Evolutionary conservation across 1,284 basidiomycete genomes (phyloP), one percentile per base, ranked within the genome.

Genomic region (Sporisorium scitamineum): DNA sequence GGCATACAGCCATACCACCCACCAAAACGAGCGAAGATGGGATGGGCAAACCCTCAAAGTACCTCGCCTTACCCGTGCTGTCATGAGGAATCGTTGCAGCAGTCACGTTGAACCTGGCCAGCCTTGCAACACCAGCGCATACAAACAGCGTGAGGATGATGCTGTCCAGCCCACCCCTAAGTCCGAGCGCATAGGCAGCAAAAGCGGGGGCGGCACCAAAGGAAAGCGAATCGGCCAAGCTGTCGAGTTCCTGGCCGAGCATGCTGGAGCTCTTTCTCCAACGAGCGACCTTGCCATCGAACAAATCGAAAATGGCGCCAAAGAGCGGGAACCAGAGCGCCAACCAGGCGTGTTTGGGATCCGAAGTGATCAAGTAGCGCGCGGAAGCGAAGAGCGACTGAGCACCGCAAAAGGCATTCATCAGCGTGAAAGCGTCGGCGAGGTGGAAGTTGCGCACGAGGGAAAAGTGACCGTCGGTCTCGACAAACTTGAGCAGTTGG

Each of bases 191-290:
- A 85, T 97, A 99, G 0, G 94, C 97, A 32, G 97, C 88, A 53
- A 98, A 89, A 16, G 95, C 92, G 1, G 97, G 97, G 0, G 97
- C 95, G 47, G 98, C 95, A 61, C 97, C 97, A 83, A 99, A 99
- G 3, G 94, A 97, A 69, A 99, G 92, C 93, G 97, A 88, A 87
- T 99, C 97, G 27, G 97, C 97, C 61, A 99, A 88, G 85, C 92
- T 94, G 87, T 99, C 97, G 61, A 99, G 89, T 86, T 99, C 97
- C 87, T 99, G 97, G 1, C 97, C 97, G n/a, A 99, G 89, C 90
- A 99, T 92, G 79, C 93, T 95, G 69, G 91, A 93, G 62, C 94
- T 94, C 71, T 94, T 95, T 85, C 94, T 91, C 95, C 95, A 98
- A 74, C 97, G 88, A 20, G 97, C 97, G 31, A 99, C 94, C 87